Evolutionary conservation across 1,139 yeast species (phyloP).

Genomic region (Scheffersomyces quercinus): DNA sequence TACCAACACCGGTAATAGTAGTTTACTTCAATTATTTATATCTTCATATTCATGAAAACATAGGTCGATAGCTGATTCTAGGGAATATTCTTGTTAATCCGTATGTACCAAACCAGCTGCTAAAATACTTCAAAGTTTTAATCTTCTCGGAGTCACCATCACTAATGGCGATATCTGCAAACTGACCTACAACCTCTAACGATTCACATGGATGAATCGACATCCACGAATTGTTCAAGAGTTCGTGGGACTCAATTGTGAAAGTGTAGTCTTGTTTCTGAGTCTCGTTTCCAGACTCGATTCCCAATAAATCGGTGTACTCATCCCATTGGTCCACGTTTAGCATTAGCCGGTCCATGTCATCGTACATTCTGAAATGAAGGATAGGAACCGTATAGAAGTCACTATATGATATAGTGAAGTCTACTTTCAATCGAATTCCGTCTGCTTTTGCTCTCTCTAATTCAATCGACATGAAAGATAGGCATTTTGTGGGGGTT

Average conservation of each 20-base stretch:
- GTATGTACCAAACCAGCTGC: constrained; percentile 31
- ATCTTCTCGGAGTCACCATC: constrained; percentile 1
- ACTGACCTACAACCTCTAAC: constrained; percentile 11
- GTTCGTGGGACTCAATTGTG: constrained; percentile 23
- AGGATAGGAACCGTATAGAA: constrained; percentile 36
- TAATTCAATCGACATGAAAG: no score
- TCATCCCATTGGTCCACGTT: neutral
- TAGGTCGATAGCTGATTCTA: constrained; percentile 4
- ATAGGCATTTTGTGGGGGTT: no score
- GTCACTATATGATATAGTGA: constrained; percentile 31
- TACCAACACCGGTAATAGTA: no score
- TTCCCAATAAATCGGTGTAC: constrained; percentile 1
- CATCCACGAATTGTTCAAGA: constrained; percentile 30
- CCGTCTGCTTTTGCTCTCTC: no score
- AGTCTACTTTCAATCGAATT: constrained; percentile 8
- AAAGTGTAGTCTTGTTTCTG: constrained; percentile 2
- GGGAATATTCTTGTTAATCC: constrained; percentile 23
- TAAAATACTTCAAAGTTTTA: constrained; percentile 18
- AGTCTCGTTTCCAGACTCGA: neutral
- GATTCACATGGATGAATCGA: constrained; percentile 45
- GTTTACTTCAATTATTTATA: no score
- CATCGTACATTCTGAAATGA: constrained; percentile 19
- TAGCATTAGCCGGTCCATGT: neutral
- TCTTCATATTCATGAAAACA: neutral
- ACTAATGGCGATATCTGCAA: constrained; percentile 2